These are phyloP conservation scores for Musa schizocarpa DNA, from an alignment of 176 grass and related monocot genomes.

Conservation along the genomic window DNA sequence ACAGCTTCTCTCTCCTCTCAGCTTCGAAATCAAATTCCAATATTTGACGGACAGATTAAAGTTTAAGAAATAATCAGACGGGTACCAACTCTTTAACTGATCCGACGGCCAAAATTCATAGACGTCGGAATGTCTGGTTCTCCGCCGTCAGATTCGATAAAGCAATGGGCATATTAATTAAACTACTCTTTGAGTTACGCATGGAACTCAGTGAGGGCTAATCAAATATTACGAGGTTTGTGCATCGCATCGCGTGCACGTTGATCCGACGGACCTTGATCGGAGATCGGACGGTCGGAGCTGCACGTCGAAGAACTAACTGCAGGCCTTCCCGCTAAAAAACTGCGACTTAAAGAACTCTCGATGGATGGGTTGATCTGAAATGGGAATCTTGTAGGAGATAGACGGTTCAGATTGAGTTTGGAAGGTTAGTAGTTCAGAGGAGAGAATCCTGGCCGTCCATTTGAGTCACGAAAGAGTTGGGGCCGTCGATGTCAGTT, in stretches of 20 bases:
- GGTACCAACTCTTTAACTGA: neutral
- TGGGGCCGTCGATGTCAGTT: neutral
- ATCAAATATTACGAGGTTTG: neutral
- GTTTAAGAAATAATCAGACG: neutral
- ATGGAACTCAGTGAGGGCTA: neutral
- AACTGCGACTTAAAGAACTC: too few species aligned
- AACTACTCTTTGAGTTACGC: neutral
- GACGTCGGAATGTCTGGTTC: neutral
- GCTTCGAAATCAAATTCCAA: slow-evolving; percentile 9
- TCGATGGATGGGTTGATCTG: too few species aligned
- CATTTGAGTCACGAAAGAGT: neutral
- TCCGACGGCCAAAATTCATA: slow-evolving; percentile 8
- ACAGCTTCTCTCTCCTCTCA: neutral
- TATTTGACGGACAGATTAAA: slow-evolving; percentile 1
- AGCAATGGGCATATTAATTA: neutral
- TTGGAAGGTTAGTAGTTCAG: neutral
- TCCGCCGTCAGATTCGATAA: neutral
- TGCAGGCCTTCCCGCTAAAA: neutral
- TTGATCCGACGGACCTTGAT: neutral
- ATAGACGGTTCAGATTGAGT: neutral
- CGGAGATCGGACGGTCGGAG: neutral
- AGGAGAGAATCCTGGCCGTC: neutral
- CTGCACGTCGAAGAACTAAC: neutral
- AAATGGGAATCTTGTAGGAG: neutral
- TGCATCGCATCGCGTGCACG: neutral